phyloP scores from a whole-genome alignment of 1,284 basidiomycete genomes.

The Exobasidium rhododendri region DNA sequence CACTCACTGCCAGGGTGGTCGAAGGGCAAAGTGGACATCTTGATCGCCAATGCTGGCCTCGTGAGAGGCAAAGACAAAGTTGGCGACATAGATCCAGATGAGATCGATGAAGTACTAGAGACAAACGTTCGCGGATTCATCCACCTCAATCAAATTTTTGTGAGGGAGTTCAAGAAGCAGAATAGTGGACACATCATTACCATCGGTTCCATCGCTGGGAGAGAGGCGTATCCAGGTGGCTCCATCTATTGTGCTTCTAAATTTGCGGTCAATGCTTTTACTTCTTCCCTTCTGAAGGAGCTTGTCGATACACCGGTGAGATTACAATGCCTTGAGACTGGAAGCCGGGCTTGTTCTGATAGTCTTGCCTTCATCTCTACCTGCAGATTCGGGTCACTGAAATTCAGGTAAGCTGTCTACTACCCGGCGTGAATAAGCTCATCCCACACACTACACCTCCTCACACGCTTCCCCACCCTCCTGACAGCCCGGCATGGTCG shows the following conservation, averaged over 20 bases:
- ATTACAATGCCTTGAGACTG: no score
- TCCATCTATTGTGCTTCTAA: slow-evolving; percentile 64
- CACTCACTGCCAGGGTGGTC: slow-evolving; percentile 46
- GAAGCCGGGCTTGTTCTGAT: slow-evolving; percentile 26
- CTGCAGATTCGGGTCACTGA: slow-evolving; percentile 43
- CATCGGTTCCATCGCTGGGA: slow-evolving; percentile 86
- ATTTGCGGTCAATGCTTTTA: slow-evolving; percentile 85
- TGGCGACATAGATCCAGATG: slow-evolving; percentile 70
- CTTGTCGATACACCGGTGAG: slow-evolving; percentile 67
- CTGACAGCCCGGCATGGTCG: slow-evolving; percentile 69
- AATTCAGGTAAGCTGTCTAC: slow-evolving; percentile 29
- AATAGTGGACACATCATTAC: slow-evolving; percentile 90
- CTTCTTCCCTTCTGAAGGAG: slow-evolving; percentile 75
- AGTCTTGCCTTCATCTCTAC: no score
- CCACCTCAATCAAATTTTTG: slow-evolving; percentile 68
- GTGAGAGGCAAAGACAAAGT: slow-evolving; percentile 76
- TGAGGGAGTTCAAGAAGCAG: slow-evolving; percentile 76
- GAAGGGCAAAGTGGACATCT: slow-evolving; percentile 42
- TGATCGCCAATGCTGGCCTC: slow-evolving; percentile 62
- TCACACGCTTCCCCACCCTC: background rate
- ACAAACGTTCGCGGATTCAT: slow-evolving; percentile 91
- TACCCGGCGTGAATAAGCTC: no score
- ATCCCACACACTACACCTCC: no score
- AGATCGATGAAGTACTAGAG: slow-evolving; percentile 76
- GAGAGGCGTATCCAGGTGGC: slow-evolving; percentile 72